A percentile compares a stretch with the other conserved stretches of the same genome.
Conservation (phyloP, 2,329 filamentous ascomycete species). For the Alternaria triticina region DNA sequence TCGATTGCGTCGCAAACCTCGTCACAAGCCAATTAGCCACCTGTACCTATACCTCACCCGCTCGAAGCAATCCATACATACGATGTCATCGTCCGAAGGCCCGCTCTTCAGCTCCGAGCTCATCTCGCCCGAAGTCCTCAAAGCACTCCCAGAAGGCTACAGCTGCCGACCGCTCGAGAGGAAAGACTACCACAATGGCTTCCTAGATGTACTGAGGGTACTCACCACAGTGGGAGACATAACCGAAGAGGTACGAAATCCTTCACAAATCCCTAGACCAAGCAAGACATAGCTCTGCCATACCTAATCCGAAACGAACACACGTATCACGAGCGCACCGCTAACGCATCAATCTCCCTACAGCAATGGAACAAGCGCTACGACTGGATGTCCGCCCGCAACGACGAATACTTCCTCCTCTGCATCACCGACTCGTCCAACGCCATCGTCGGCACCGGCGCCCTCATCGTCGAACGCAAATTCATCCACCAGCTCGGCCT, state of each 20-base stretch:
- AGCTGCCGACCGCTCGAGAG: slow-evolving; percentile 78
- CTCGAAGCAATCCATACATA: neutral
- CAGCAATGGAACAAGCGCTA: slow-evolving; percentile 75
- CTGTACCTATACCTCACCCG: neutral
- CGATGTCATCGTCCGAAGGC: slow-evolving; percentile 32
- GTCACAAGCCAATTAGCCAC: neutral
- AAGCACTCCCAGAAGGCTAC: slow-evolving; percentile 80
- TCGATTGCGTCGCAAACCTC: neutral
- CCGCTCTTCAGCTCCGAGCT: slow-evolving; percentile 80
- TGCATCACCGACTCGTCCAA: slow-evolving; percentile 77
- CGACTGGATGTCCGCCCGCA: slow-evolving; percentile 77
- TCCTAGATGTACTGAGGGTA: slow-evolving; percentile 89
- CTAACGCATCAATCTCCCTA: neutral
- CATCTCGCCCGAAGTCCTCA: slow-evolving; percentile 76
- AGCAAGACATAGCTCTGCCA: neutral
- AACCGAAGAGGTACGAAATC: slow-evolving; percentile 61
- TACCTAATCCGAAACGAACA: neutral
- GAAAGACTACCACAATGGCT: slow-evolving; percentile 79
- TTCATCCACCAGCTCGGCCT: slow-evolving; percentile 83
- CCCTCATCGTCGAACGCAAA: slow-evolving; percentile 90
- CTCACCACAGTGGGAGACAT: slow-evolving; percentile 94
- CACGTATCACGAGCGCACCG: neutral
- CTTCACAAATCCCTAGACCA: neutral
- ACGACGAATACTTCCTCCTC: slow-evolving; percentile 83
- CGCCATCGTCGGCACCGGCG: slow-evolving; percentile 86